Evolutionary conservation across 306 rosid species (phyloP).

Genomic region (Vigna nakashimae): DNA sequence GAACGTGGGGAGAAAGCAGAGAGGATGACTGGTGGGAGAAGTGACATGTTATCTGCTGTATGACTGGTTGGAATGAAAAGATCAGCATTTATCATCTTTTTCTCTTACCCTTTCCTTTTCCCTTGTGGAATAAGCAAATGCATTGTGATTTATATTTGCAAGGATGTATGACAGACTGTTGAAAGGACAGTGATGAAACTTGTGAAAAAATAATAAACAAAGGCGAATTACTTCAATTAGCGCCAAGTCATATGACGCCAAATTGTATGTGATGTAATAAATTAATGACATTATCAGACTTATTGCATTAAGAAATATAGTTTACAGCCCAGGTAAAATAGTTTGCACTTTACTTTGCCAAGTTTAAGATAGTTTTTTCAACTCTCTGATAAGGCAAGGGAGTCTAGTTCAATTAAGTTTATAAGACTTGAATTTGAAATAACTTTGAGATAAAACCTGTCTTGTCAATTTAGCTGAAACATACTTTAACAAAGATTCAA

Average conservation of each 20-base stretch:
- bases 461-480: too few species aligned
- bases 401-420: too few species aligned
- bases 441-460: too few species aligned
- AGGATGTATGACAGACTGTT: conserved; percentile 6
- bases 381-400: too few species aligned
- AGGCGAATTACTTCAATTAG: neutral
- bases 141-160: conserved; percentile 2
- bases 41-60: conserved; percentile 48
- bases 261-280: neutral
- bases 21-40: conserved; percentile 77
- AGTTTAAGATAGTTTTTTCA: neutral
- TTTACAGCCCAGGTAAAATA: neutral
- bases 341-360: too few species aligned
- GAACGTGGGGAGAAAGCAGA: conserved; percentile 89
- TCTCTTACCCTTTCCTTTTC: conserved; percentile 6
- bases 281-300: too few species aligned
- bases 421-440: neutral
- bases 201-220: conserved; percentile 18
- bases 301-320: neutral
- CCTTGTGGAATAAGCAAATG: conserved; percentile 1
- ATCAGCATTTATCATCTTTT: conserved; percentile 16
- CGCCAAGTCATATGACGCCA: neutral
- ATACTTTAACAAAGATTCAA: too few species aligned
- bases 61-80: conserved; percentile 32
- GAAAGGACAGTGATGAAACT: neutral